A percentile compares a stretch with the other conserved stretches of the same genome.
phyloP scores from a whole-genome alignment of 257 asterid genomes.

The Lycium barbarum region DNA sequence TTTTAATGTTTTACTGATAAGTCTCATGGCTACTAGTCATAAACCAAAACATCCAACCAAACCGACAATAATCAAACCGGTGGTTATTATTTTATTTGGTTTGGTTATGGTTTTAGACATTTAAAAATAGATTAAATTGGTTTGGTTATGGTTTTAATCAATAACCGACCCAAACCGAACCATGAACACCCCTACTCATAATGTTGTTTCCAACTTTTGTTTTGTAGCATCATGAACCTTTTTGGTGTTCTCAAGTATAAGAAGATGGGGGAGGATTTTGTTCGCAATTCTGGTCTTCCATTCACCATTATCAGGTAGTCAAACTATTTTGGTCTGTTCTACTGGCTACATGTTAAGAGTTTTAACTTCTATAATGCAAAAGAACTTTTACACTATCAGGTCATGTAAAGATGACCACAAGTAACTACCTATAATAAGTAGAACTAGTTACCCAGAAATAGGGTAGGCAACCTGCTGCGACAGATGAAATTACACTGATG shows the following conservation, averaged over 20 bases:
- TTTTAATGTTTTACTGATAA: too few species aligned
- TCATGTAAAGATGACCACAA: background rate
- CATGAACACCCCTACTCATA: too few species aligned
- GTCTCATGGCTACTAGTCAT: too few species aligned
- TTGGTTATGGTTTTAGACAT: too few species aligned
- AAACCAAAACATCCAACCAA: too few species aligned
- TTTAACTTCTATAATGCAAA: background rate
- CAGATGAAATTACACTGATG: background rate
- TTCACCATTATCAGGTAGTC: conserved; percentile 83
- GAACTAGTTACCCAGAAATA: background rate
- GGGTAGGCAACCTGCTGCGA: background rate
- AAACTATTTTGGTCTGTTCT: background rate
- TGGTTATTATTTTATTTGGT: too few species aligned
- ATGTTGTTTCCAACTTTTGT: conserved; percentile 31
- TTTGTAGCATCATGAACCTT: conserved; percentile 81
- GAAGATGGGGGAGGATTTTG: conserved; percentile 98
- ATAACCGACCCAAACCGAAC: too few species aligned
- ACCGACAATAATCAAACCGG: too few species aligned
- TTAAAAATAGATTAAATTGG: too few species aligned
- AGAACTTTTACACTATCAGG: background rate
- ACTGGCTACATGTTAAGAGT: background rate
- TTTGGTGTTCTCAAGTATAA: conserved; percentile 95
- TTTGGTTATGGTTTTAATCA: too few species aligned
- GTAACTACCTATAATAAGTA: background rate
- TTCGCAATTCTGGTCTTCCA: conserved; percentile 85